Base-by-base conservation (phyloP, 495 filamentous ascomycete species). In the Penicillium cinerascens region DNA sequence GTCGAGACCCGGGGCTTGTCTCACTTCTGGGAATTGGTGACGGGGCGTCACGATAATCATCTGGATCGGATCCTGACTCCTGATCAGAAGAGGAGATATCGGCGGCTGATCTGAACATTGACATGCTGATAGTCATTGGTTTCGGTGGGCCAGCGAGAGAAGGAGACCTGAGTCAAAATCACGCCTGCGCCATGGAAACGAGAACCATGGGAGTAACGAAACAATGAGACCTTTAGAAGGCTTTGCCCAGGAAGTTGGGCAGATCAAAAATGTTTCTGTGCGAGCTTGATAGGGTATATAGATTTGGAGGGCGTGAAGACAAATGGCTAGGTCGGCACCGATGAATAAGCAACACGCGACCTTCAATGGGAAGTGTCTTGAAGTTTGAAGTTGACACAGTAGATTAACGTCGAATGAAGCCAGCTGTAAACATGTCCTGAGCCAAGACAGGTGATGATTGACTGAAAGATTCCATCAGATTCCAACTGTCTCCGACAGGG, bases 21-120 rank as follows among this genome's bases (percentile, higher is more conserved):
- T 20, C 49, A 17, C 41, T 21, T 26, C 27, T 54, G 29, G 21
- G 37, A 48, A 23, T 56, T 42, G 52, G 37, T 7, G 36, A 37
- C 15, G 50, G 16, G 20, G 39, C 27, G 5, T 54, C 53, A 47
- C 61, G 50, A 9, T 56, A 11, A 7, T 66, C 63, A 16, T 42
- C 51, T 36, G 56, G 55, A 21, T 70, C 59, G 0, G 63, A 65
- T 22, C 52, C 63, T 5, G 65, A 64, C 9, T 70, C 68, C 4
- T 67, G 60, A 16, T 71, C 72, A 1, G 70, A 75, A 3, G 72
- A 75, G n/a, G 68, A 66, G 23, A 67, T 59, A 7, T 76, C 74
- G 26, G 68, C 66, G 18, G 71, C 65, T 44, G 71, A 63, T 40
- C 67, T 67, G 49, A 77, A 77, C 69, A 77, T 67, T 10, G 74